Evolutionary conservation across 176 grass and related monocot species (phyloP).

Genomic region (Typha latifolia): DNA sequence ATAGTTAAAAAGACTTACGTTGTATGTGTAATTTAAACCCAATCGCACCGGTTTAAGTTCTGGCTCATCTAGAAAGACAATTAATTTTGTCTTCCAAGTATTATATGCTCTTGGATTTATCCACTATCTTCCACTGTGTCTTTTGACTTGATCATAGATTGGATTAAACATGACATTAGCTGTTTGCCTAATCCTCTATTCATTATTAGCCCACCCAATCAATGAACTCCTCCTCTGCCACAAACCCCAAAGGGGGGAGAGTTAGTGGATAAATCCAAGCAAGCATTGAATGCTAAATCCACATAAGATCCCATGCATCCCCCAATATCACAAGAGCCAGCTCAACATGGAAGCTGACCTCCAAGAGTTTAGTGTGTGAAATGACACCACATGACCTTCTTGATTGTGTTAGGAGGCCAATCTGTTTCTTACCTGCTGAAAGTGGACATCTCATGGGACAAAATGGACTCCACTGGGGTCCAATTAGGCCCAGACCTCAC

Average conservation of each 20-base stretch:
- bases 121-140: background rate
- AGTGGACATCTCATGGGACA: background rate
- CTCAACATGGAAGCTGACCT: background rate
- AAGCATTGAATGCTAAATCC: conserved; percentile 10
- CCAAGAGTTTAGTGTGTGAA: background rate
- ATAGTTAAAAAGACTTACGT: too few species aligned
- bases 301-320: background rate
- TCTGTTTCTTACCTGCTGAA: background rate
- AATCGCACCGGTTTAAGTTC: too few species aligned
- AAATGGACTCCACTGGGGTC: background rate
- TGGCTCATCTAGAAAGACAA: too few species aligned
- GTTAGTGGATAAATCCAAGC: background rate
- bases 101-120: background rate
- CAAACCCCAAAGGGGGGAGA: background rate
- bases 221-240: background rate
- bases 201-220: background rate
- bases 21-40: too few species aligned
- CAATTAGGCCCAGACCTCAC: background rate
- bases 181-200: background rate
- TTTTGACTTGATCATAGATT: background rate
- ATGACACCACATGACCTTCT: background rate
- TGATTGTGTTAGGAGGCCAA: background rate
- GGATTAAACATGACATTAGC: background rate
- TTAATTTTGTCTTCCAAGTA: too few species aligned
- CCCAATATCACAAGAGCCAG: conserved; percentile 3